These are phyloP conservation scores for Vitis cinerea DNA, from an alignment of 164 flowering plant genomes.

Conservation along the genomic window DNA sequence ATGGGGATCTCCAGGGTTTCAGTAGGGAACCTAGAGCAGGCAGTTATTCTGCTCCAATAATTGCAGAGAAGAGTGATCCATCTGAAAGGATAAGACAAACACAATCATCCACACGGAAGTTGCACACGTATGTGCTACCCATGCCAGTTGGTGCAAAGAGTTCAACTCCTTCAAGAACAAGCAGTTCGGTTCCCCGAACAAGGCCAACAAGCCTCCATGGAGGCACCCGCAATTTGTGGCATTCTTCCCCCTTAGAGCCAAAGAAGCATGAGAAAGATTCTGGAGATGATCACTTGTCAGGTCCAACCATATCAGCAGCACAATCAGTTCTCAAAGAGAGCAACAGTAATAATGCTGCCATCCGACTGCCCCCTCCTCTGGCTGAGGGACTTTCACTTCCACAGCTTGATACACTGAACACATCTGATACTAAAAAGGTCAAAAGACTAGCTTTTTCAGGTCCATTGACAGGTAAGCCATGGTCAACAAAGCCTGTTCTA, in stretches of 20 bases:
- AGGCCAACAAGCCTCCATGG: slow-evolving; percentile 31
- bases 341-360: slow-evolving; percentile 38
- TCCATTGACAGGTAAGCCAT: slow-evolving; percentile 28
- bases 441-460: slow-evolving; percentile 44
- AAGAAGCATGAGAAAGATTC: slow-evolving; percentile 43
- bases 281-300: slow-evolving; percentile 37
- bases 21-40: slow-evolving; percentile 32
- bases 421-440: slow-evolving; percentile 35
- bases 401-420: slow-evolving; percentile 29
- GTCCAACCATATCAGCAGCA: slow-evolving; percentile 23
- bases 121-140: slow-evolving; percentile 74
- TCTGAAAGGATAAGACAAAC: slow-evolving; percentile 45
- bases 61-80: slow-evolving; percentile 61
- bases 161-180: slow-evolving; percentile 34
- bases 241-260: slow-evolving; percentile 74
- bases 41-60: slow-evolving; percentile 87
- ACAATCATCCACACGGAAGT: slow-evolving; percentile 44
- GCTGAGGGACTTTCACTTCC: slow-evolving; percentile 42
- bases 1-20: slow-evolving; percentile 28
- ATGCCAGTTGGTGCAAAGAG: slow-evolving; percentile 70
- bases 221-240: slow-evolving; percentile 40
- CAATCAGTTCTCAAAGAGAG: slow-evolving; percentile 62
- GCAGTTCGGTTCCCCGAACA: slow-evolving; percentile 33
- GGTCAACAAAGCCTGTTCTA: slow-evolving; percentile 25
- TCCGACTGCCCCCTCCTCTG: slow-evolving; percentile 54